Base-by-base conservation (phyloP, 331 rosid genomes). In the Stylosanthes scabra region DNA sequence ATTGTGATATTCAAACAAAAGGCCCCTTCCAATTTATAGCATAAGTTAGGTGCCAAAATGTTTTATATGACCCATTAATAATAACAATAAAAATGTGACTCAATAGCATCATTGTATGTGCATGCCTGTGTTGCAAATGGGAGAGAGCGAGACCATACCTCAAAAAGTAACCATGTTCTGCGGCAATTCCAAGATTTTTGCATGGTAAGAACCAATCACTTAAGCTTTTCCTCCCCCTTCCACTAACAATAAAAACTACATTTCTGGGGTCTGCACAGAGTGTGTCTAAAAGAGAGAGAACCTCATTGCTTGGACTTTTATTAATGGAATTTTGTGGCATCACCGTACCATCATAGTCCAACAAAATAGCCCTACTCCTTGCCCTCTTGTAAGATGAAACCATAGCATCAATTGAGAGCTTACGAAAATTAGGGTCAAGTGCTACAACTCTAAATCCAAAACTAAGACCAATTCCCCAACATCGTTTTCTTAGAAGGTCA, bases 261-360 rank as follows among this genome's bases (percentile, higher is more conserved):
- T 90, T 93, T 76, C 83, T 93, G 67, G 81, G 50, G 76, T 90
- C 97, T 31, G 78, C 79, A 80, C 91, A 83, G 28, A 93, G 89
- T 20, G 79, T 71, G 66, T 88, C 80, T 75, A 90, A 77, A 63
- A 87, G 70, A 63, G 91, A 81, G 71, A 93, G 74, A 59, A 90
- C 98, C 82, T 82, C 81, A 72, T 68, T 68, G 77, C 91, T 87
- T 6, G 98, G 98, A 45, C 86, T 75, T 81, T 88, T 90, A 74
- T 83, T 82, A 62, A 88, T 81, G 73, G 93, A 90, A 79, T 83
- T 83, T 63, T 93, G 96, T 40, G 93, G 97, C 95, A 90, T 88
- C 74, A 93, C 90, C 59, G 95, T 93, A 68, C 98, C 98, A 81
- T 93, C 97, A 59, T 93, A 93, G 72, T 93, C 98, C 83, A 93